Percentiles rank a stretch among this genome's conserved stretches.
These are phyloP conservation scores for Ogataea nitratoaversa DNA, from an alignment of 805 yeast genomes.

Conservation along the genomic window DNA sequence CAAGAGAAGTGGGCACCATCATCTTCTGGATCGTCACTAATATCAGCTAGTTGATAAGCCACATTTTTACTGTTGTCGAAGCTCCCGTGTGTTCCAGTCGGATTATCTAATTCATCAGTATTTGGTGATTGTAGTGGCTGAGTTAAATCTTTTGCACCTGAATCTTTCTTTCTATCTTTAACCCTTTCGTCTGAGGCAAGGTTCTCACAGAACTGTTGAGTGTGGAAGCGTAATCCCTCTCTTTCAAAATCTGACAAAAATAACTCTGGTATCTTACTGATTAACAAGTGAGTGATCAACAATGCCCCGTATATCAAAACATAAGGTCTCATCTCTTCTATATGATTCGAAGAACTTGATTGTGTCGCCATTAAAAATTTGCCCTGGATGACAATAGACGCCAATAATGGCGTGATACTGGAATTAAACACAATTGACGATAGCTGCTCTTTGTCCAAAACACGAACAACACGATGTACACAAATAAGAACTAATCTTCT, in stretches of 20 bases:
- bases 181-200: conserved; percentile 15
- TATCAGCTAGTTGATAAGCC: no score
- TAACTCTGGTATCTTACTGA: conserved; percentile 38
- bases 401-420: conserved; percentile 45
- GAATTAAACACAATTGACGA: conserved; percentile 30
- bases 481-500: conserved; percentile 54
- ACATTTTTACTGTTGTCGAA: no score
- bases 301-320: conserved; percentile 49
- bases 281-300: conserved; percentile 41
- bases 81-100: conserved; percentile 17
- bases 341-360: conserved; percentile 9
- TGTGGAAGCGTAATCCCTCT: conserved; percentile 67
- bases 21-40: no score
- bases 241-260: conserved; percentile 52
- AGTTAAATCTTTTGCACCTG: not conserved
- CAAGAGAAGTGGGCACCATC: no score
- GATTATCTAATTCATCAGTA: conserved; percentile 6
- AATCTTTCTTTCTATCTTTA: conserved; percentile 5
- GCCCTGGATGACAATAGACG: conserved; percentile 59
- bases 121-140: not conserved
- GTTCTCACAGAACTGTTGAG: conserved; percentile 31
- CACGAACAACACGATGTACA: conserved; percentile 46
- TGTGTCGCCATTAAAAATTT: conserved; percentile 26
- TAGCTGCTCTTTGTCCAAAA: conserved; percentile 32
- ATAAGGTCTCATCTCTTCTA: conserved; percentile 29